Conservation (phyloP, 371 early-diverging fungal species). For the Blakeslea trispora region DNA sequence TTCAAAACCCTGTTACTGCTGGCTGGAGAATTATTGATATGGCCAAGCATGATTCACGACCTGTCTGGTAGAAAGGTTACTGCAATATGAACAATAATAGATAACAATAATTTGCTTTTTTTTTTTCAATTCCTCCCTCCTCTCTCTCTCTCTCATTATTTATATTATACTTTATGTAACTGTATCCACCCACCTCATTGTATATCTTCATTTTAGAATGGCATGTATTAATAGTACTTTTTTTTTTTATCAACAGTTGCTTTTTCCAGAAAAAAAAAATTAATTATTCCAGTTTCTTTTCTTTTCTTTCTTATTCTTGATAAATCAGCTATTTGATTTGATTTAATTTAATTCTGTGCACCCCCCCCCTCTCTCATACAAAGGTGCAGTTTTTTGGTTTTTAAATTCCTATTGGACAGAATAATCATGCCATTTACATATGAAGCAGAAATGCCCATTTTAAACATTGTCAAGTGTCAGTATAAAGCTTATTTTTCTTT, state of each 20-base stretch:
- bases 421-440: conserved; percentile 28
- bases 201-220: too few relatives aligned
- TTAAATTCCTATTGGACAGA: conserved; percentile 22
- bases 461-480: neutral
- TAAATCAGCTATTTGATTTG: too few relatives aligned
- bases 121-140: neutral
- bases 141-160: neutral
- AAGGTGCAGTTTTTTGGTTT: neutral
- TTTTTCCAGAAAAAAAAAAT: too few relatives aligned
- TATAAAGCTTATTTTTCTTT: neutral
- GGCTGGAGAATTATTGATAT: conserved; percentile 94
- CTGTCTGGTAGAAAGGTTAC: conserved; percentile 57
- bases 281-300: too few relatives aligned
- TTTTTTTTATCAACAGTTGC: too few relatives aligned
- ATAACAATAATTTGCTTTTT: neutral
- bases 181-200: too few relatives aligned
- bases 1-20: conserved; percentile 83
- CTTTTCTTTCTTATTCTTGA: too few relatives aligned
- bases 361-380: neutral
- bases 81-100: neutral
- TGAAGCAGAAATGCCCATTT: neutral
- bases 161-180: too few relatives aligned
- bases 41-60: conserved; percentile 77
- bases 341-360: neutral
- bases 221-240: too few relatives aligned